Base-by-base conservation (phyloP, 139 green algal species). In the Dunaliella primolecta region DNA sequence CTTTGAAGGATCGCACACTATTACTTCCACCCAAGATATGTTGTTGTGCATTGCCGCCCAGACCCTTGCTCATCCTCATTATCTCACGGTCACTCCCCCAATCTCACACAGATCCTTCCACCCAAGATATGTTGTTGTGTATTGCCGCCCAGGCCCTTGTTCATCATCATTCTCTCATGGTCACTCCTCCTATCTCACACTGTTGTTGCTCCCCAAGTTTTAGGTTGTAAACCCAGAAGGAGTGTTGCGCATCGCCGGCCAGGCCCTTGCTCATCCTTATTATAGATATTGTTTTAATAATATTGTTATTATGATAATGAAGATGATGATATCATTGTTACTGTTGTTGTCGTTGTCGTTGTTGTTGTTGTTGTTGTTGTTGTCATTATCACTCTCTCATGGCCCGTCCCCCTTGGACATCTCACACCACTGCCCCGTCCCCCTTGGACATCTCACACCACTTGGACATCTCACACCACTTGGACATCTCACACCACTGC, bases 201-300 rank as follows among this genome's bases (percentile, higher is more conserved):
- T n/a, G n/a, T n/a, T n/a, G n/a, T n/a, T n/a, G n/a, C n/a, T n/a
- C n/a, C n/a, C n/a, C n/a, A n/a, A n/a, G n/a, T 25, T 64, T 7
- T 15, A 64, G 46, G 57, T 93, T 0, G 74, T 94, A 1, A 82
- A 86, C n/a, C 55, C n/a, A n/a, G n/a, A n/a, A n/a, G n/a, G n/a
- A n/a, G n/a, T 90, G 36, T 38, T 64, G 25, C 71, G 70, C 27
- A 76, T 3, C 21, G 33, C 25, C 30, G 64, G 71, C n/a, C n/a
- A 46, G 24, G 76, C 76, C 2, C 55, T 57, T 2, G 27, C 27
- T 30, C 36, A 24, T 29, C 72, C n/a, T n/a, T n/a, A n/a, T n/a
- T n/a, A n/a, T n/a, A n/a, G n/a, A n/a, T n/a, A n/a, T n/a, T n/a
- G n/a, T n/a, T n/a, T n/a, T n/a, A n/a, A n/a, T n/a, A n/a, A n/a